Base-by-base conservation (phyloP, 2,329 filamentous ascomycete species). In the Endoconidiophora laricicola region DNA sequence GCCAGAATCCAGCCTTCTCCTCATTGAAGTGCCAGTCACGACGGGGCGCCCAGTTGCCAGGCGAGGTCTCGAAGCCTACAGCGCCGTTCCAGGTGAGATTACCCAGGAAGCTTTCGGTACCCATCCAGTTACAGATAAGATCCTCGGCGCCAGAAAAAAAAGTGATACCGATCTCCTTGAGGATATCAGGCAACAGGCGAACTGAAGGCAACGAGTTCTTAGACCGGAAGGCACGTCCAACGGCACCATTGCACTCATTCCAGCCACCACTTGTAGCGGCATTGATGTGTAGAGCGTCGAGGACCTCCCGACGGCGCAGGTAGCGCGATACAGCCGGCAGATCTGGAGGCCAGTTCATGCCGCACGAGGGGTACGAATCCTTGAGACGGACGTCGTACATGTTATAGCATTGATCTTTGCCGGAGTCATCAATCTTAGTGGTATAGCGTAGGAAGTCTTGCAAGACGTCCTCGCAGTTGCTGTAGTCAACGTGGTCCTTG, bases 341-440 rank as follows among this genome's bases (percentile, higher is more conserved):
- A 65, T 98, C 91, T 56, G 87, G 83, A 29, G 91, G 91, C 93
- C 93, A 98, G 67, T 87, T 90, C 88, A 94, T 94, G 57, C 91
- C 91, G 63, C 91, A 98, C 55, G 81, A 82, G 3, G 85, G 83
- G 63, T 77, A 86, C 5, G 68, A 69, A 64, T 98, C 91, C 55
- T 72, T 79, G 44, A 95, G 73, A 44, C 90, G 85, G 48, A 96
- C 75, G 63, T 99, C 91, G 64, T 99, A 99, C 86, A 96, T 95
- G 67, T 98, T 99, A 62, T 80, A 64, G 64, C 93, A 98, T 45
- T 73, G 65, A 50, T 73, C 64, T 18, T 70, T 69, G 12, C 68
- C 69, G 36, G 67, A 52, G 48, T 61, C 66, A 9, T 60, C 68
- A 23, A 53, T 46, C 44, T 53, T 53, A 48, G 74, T 71, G 2